phyloP scores from a whole-genome alignment of 2,329 filamentous ascomycete genomes.

The Xylaria polymorpha region DNA sequence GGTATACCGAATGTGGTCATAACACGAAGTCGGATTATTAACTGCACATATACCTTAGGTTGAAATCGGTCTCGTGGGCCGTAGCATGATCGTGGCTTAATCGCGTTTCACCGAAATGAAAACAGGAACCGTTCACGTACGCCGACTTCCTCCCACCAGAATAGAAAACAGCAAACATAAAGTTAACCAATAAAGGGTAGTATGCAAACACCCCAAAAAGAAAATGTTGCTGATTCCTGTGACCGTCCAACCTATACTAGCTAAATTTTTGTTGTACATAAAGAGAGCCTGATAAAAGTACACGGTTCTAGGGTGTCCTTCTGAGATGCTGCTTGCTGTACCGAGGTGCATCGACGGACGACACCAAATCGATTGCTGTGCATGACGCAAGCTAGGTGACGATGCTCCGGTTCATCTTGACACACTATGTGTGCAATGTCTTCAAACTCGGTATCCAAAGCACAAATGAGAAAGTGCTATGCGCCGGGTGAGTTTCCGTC shows the following conservation, averaged over 20 bases:
- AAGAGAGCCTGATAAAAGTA: conserved; percentile 3
- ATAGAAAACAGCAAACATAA: neutral
- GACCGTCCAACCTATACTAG: conserved; percentile 12
- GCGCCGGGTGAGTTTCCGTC: neutral
- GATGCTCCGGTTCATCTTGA: neutral
- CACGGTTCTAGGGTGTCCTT: conserved; percentile 5
- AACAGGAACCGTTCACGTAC: neutral
- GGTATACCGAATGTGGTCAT: neutral
- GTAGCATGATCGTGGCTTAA: conserved; percentile 1
- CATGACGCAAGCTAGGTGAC: neutral
- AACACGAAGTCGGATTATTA: neutral
- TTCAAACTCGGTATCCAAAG: neutral
- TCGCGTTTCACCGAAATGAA: neutral
- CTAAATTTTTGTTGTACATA: conserved; percentile 22
- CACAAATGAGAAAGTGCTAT: neutral
- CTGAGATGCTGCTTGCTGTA: neutral
- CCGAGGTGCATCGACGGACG: neutral
- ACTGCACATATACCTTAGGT: neutral
- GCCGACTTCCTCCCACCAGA: neutral
- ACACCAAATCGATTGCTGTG: neutral
- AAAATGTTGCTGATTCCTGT: neutral
- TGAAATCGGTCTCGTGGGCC: neutral
- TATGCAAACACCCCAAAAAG: neutral
- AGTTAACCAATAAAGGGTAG: neutral
- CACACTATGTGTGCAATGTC: too few relatives aligned